Conservation (phyloP, 176 grass and related monocot species). For the Olyra latifolia region DNA sequence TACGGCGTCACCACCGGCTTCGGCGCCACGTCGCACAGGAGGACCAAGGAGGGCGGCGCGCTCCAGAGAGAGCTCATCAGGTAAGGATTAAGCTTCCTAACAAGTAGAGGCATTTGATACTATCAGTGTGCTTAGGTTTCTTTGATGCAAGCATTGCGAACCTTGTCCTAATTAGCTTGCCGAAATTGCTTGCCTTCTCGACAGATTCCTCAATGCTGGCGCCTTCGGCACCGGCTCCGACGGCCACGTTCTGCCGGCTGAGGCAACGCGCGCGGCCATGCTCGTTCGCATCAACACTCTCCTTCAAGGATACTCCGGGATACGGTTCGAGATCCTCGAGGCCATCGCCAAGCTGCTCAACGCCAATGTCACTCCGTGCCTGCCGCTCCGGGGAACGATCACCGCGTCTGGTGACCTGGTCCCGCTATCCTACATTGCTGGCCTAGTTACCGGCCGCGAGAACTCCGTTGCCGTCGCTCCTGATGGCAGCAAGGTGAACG, state of each 20-base stretch:
- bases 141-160: background rate
- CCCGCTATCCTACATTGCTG: slow-evolving; percentile 57
- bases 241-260: slow-evolving; percentile 36
- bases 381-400: slow-evolving; percentile 58
- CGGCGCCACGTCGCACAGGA: slow-evolving; percentile 51
- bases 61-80: slow-evolving; percentile 69
- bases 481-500: slow-evolving; percentile 48
- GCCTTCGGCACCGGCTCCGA: slow-evolving; percentile 38
- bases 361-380: slow-evolving; percentile 41
- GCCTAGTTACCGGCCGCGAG: slow-evolving; percentile 45
- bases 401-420: slow-evolving; percentile 60
- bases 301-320: slow-evolving; percentile 57
- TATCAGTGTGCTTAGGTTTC: background rate
- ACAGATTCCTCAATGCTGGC: slow-evolving; percentile 51
- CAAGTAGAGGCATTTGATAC: background rate
- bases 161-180: background rate
- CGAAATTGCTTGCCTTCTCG: background rate
- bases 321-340: slow-evolving; percentile 65
- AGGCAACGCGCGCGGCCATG: slow-evolving; percentile 52
- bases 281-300: slow-evolving; percentile 65
- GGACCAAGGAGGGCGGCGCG: slow-evolving; percentile 56
- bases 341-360: slow-evolving; percentile 51
- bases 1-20: slow-evolving; percentile 71
- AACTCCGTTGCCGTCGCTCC: slow-evolving; percentile 43
- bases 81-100: background rate